Evolutionary conservation across 345 rosid species (phyloP), one percentile per base, ranked within the genome.

Genomic region (Hibiscus trionum): DNA sequence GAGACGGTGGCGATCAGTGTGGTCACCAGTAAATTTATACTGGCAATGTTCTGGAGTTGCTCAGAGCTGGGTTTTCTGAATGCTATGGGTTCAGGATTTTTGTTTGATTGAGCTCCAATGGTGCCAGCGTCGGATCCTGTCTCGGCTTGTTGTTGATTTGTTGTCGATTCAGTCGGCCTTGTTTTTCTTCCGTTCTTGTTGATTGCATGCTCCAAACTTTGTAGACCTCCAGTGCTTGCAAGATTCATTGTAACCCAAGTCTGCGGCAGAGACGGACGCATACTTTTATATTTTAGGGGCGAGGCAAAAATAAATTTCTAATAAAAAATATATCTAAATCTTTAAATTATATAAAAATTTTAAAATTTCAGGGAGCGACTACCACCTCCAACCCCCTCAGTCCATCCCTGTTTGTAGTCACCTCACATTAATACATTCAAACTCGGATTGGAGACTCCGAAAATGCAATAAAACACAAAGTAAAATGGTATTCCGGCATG

Each of bases 11-110:
- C 73, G 2, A 71, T 58, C 12, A 71, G 65, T 10, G 73, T 71
- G 2, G 73, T 57, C 29, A 71, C 80, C 79, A 37, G 83, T 84
- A 57, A 80, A 66, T 73, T 84, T 84, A 63, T 80, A 82, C 47
- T 74, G 72, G 63, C 66, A 66, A 73, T 50, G 11, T 29, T 7
- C 19, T n/a, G 44, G 21, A 47, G 42, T 50, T 50, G 70, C 2
- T 29, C 60, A 11, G 11, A 29, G 26, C 19, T 68, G 44, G 58
- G 63, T 66, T 73, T 70, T 74, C 33, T 35, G 9, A 66, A 70
- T 15, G 73, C 73, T 33, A 11, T 27, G 1, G 29, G 29, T 56
- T 17, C 26, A 7, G 58, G 24, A 5, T 8, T 53, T 53, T 8
- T 7, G 11, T 55, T 9, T 17, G 17, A 4, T 61, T 33, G 66